Conservation (phyloP, 2,329 filamentous ascomycete species). For the Dactylonectria estremocensis region DNA sequence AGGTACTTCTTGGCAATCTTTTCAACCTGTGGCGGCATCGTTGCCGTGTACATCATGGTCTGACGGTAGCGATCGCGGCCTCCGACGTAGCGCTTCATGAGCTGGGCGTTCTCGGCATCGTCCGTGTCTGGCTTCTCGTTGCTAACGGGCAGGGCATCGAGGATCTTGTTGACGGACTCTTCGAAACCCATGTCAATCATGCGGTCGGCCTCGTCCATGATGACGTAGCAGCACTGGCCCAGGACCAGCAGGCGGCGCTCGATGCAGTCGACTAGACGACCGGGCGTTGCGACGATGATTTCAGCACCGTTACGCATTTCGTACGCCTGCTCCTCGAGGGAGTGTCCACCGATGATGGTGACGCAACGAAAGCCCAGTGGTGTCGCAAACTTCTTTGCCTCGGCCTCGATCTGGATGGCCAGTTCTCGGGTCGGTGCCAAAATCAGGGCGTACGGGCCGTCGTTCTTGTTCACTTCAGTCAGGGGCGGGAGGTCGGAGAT, state of each 20-base stretch:
- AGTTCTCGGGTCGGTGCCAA: slow-evolving; percentile 96
- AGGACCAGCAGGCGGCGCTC: slow-evolving; percentile 93
- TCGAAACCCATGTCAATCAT: slow-evolving; percentile 99
- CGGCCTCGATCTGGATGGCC: slow-evolving; percentile 96
- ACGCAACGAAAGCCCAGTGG: slow-evolving; percentile 95
- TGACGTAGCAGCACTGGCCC: slow-evolving; percentile 97
- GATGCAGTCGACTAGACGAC: slow-evolving; percentile 96
- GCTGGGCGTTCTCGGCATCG: slow-evolving; percentile 85
- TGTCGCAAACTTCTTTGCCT: slow-evolving; percentile 91
- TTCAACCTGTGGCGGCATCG: slow-evolving; percentile 94
- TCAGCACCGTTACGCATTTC: slow-evolving; percentile 93
- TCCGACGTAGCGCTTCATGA: slow-evolving; percentile 87
- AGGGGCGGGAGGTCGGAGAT: slow-evolving; percentile 91
- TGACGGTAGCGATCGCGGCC: slow-evolving; percentile 88
- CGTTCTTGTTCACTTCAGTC: slow-evolving; percentile 88
- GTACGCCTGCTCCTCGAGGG: slow-evolving; percentile 93
- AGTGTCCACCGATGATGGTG: slow-evolving; percentile 97
- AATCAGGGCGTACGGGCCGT: slow-evolving; percentile 97
- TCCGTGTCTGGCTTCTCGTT: slow-evolving; percentile 98
- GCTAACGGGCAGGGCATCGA: slow-evolving; percentile 90
- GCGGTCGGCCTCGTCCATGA: slow-evolving; percentile 99
- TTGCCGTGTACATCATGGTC: slow-evolving; percentile 99
- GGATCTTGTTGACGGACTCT: slow-evolving; percentile 96
- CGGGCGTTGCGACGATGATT: slow-evolving; percentile 98
- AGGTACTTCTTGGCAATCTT: slow-evolving; percentile 98